A percentile compares a stretch with the other conserved stretches of the same genome.
These are phyloP conservation scores for Arachnopeziza araneosa DNA, from an alignment of 2,329 filamentous ascomycete species.

Conservation along the genomic window DNA sequence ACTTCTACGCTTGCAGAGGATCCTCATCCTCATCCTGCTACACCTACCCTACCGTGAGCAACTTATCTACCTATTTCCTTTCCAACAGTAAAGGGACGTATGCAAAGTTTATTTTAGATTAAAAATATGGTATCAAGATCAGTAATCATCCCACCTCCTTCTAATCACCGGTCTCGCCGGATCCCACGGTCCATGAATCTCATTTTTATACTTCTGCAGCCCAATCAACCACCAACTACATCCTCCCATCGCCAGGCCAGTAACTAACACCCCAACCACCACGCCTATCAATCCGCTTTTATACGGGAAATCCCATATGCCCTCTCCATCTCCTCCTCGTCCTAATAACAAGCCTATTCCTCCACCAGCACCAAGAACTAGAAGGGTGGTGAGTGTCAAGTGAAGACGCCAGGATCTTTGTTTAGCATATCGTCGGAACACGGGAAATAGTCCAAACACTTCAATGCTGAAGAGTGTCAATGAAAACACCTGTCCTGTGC, in stretches of 20 bases:
- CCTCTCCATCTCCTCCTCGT: conserved; percentile 47
- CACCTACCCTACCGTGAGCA: too few relatives aligned
- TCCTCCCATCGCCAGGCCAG: conserved; percentile 77
- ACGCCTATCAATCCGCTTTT: conserved; percentile 53
- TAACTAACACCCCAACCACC: conserved; percentile 67
- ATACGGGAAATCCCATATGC: conserved; percentile 40
- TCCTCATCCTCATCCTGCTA: too few relatives aligned
- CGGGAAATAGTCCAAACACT: conserved; percentile 95
- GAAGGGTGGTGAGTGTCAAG: conserved; percentile 64
- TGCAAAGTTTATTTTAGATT: background rate
- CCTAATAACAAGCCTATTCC: conserved; percentile 62
- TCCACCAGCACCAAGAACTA: conserved; percentile 75
- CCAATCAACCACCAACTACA: conserved; percentile 98
- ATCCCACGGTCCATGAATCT: conserved; percentile 97
- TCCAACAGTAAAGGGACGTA: background rate
- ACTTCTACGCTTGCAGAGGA: too few relatives aligned
- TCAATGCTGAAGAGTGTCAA: conserved; percentile 95
- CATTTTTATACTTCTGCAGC: conserved; percentile 97
- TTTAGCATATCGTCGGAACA: conserved; percentile 84
- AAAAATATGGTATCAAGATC: background rate
- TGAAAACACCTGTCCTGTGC: conserved; percentile 90
- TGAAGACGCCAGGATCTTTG: conserved; percentile 80
- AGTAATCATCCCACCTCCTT: conserved; percentile 37
- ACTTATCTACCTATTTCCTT: too few relatives aligned
- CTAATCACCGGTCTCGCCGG: conserved; percentile 84